Conservation (phyloP, 768 basidiomycete species). For the Tulasnella sp. region DNA sequence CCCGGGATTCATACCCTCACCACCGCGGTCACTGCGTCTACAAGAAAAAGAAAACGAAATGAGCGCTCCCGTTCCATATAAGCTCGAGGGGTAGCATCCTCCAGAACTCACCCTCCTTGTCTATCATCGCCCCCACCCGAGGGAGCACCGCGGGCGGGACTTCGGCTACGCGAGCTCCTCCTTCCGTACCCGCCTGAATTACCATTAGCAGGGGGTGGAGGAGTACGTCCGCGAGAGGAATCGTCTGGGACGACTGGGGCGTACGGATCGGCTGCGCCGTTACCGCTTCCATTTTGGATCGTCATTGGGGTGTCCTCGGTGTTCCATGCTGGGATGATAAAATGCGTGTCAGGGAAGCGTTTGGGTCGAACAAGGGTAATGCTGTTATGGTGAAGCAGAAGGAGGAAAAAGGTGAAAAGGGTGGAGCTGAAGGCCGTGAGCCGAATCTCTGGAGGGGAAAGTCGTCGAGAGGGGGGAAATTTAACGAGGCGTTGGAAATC, state of each 20-base stretch:
- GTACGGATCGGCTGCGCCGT: background rate
- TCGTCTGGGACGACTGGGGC: slow-evolving; percentile 2
- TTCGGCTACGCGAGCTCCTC: slow-evolving; percentile 71
- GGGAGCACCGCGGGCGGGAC: slow-evolving; percentile 40
- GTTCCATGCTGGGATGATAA: slow-evolving; percentile 12
- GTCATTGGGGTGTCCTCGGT: slow-evolving; percentile 13
- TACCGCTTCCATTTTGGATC: background rate
- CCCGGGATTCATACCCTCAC: slow-evolving; percentile 46
- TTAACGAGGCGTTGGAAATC: background rate
- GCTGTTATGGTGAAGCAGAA: background rate
- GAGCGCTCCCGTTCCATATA: no score
- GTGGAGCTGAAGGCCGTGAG: slow-evolving; percentile 11
- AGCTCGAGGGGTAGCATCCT: no score
- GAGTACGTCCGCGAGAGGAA: background rate
- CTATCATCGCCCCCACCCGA: slow-evolving; percentile 42
- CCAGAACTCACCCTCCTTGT: slow-evolving; percentile 49
- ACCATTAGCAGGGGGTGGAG: slow-evolving; percentile 31
- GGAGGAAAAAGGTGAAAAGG: background rate
- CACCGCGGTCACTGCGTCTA: slow-evolving; percentile 25
- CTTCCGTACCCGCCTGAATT: slow-evolving; percentile 45
- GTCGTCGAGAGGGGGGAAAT: background rate
- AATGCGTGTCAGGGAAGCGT: background rate
- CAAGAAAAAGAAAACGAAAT: no score
- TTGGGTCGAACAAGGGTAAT: background rate
- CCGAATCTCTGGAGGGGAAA: background rate